Conservation (phyloP, 176 grass and related monocot genomes). For the Chrysopogon serrulatus region DNA sequence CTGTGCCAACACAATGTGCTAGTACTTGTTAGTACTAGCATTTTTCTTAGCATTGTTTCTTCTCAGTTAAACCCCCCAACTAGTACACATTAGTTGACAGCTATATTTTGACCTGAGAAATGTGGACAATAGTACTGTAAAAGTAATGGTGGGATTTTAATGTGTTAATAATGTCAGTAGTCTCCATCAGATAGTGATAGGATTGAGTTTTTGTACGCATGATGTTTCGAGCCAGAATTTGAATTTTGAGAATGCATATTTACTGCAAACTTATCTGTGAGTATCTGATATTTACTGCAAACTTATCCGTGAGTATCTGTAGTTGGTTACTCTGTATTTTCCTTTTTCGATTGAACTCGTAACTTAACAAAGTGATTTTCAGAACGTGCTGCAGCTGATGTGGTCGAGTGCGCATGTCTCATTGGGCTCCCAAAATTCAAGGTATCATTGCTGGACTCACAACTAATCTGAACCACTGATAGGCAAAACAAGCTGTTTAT, state of each 20-base stretch:
- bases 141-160: not conserved
- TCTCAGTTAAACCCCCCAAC: not conserved
- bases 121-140: not conserved
- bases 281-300: too few relatives aligned
- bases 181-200: not conserved
- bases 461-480: not conserved
- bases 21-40: too few relatives aligned
- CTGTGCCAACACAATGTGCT: not conserved
- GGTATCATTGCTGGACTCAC: slow-evolving; percentile 29
- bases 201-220: not conserved
- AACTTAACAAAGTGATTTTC: slow-evolving; percentile 16
- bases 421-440: slow-evolving; percentile 87
- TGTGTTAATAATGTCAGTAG: not conserved
- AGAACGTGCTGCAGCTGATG: slow-evolving; percentile 78
- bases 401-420: slow-evolving; percentile 89
- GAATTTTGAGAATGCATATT: slow-evolving; percentile 17
- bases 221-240: slow-evolving; percentile 24
- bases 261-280: too few relatives aligned
- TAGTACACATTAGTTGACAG: not conserved
- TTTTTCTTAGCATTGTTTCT: not conserved
- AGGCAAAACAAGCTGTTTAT: not conserved
- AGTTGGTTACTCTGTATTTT: not conserved
- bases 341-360: not conserved
- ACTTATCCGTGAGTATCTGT: not conserved
- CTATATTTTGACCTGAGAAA: not conserved